phyloP scores from a whole-genome alignment of 257 asterid species.

The Gynochthodes officinalis region DNA sequence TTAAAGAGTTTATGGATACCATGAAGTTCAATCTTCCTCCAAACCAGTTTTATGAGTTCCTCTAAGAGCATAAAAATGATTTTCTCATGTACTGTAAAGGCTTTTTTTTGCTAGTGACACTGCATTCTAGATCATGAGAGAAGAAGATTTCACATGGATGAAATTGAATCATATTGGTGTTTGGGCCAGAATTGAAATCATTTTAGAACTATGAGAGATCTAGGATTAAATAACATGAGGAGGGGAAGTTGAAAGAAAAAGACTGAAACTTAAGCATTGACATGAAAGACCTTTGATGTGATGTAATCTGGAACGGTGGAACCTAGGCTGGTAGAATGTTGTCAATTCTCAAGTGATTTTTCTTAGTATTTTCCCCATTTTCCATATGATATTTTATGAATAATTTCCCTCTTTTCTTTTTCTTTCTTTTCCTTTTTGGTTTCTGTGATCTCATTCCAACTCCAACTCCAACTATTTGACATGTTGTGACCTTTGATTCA shows the following conservation, averaged over 20 bases:
- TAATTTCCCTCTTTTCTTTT: neutral
- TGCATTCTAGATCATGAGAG: neutral
- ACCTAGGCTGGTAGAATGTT: slow-evolving; percentile 12
- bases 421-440: neutral
- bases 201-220: neutral
- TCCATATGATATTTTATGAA: neutral
- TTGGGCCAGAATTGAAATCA: too few species aligned
- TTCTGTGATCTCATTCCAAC: neutral
- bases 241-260: slow-evolving; percentile 1
- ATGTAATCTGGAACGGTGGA: slow-evolving; percentile 14
- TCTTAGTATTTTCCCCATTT: slow-evolving; percentile 4
- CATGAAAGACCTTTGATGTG: slow-evolving; percentile 21
- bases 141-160: neutral
- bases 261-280: slow-evolving; percentile 12
- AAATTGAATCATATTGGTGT: neutral
- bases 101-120: neutral
- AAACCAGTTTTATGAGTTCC: slow-evolving; percentile 51
- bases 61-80: slow-evolving; percentile 8
- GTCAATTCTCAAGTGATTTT: neutral
- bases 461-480: neutral
- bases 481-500: neutral
- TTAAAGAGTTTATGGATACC: slow-evolving; percentile 13
- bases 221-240: neutral
- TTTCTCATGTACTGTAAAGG: neutral
- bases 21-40: slow-evolving; percentile 23